Evolutionary conservation across 179 eudicot species (phyloP), one percentile per base, ranked within the genome.

Genomic region (Vitellaria paradoxa): DNA sequence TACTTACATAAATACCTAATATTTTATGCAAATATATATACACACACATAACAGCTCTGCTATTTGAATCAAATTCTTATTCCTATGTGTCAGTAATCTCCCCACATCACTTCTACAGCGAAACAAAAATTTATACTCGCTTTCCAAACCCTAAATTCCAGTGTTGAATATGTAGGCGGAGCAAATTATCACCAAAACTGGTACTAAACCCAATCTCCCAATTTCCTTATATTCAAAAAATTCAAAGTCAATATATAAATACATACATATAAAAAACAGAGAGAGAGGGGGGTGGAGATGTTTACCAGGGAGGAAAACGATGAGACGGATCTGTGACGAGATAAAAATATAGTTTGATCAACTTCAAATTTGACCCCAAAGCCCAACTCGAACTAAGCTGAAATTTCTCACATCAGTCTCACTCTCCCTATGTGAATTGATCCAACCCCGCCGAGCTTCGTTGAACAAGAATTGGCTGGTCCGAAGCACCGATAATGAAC

Each of bases 241-340:
- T 61, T 23, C 30, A 61, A 17, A 23, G 65, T 61, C 65, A 20
- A 61, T 61, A 61, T 61, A 10, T 7, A 18, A 1, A 18, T 17
- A 11, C 0, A 57, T 18, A n/a, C 21, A 21, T 7, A 20, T 18
- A 9, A n/a, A 20, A 11, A 5, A 12, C 65, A 21, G 65, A 61
- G 65, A 21, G 4, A 21, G 13, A 61, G 30, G 12, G 55, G 55
- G 55, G 12, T 0, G 12, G 12, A 12, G 12, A 12, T 7, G 9
- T 7, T 12, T 12, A 50, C 11, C 9, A 50, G 12, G 7, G 13
- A 61, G 30, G 9, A 61, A 21, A 3, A 61, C 12, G 30, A 20
- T 61, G 26, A 61, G 65, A 61, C 20, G 65, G 65, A 61, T 61
- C 65, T 21, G 30, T 23, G 65, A 61, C 30, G 65, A 61, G 65